Percentiles rank a stretch among this genome's conserved stretches.
These are phyloP conservation scores for Scedosporium apiospermum DNA, from an alignment of 2,329 filamentous ascomycete genomes.

Conservation along the genomic window DNA sequence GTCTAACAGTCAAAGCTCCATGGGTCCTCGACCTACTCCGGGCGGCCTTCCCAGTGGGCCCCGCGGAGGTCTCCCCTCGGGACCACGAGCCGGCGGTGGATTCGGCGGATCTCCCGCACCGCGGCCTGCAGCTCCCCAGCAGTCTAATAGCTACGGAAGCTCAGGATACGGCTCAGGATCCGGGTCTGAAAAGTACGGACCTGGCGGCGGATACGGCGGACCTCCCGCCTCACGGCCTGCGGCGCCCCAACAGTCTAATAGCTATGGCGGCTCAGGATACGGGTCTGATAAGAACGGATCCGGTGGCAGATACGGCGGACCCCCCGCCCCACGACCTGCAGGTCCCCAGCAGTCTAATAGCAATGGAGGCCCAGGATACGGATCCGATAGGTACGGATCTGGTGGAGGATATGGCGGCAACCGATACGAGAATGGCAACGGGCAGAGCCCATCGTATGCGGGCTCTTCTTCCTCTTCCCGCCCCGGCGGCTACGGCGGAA, in stretches of 20 bases:
- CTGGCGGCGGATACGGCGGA: constrained; percentile 19
- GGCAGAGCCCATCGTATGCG: constrained; percentile 16
- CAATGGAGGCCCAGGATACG: constrained; percentile 28
- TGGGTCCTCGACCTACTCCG: constrained; percentile 17
- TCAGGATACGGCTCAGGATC: no score
- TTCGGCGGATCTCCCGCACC: constrained; percentile 22
- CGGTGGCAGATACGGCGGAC: not conserved
- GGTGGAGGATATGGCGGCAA: constrained; percentile 38
- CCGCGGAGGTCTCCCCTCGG: constrained; percentile 22
- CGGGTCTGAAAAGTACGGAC: no score
- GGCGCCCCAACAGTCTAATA: no score
- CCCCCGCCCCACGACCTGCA: constrained; percentile 15
- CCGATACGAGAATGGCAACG: constrained; percentile 35
- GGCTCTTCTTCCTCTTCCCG: constrained; percentile 19
- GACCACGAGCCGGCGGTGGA: constrained; percentile 21
- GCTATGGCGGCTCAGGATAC: no score
- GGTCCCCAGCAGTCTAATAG: not conserved
- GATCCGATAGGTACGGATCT: constrained; percentile 42
- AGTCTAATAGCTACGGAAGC: no score
- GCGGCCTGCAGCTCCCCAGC: not conserved
- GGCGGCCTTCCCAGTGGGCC: constrained; percentile 16
- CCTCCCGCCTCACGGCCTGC: constrained; percentile 15
- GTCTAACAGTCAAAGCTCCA: constrained; percentile 14
- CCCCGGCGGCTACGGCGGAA: constrained; percentile 51
- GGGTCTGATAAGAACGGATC: no score